These are phyloP conservation scores for Xylariaceae sp. DNA, from an alignment of 2,329 filamentous ascomycete species.

Conservation along the genomic window DNA sequence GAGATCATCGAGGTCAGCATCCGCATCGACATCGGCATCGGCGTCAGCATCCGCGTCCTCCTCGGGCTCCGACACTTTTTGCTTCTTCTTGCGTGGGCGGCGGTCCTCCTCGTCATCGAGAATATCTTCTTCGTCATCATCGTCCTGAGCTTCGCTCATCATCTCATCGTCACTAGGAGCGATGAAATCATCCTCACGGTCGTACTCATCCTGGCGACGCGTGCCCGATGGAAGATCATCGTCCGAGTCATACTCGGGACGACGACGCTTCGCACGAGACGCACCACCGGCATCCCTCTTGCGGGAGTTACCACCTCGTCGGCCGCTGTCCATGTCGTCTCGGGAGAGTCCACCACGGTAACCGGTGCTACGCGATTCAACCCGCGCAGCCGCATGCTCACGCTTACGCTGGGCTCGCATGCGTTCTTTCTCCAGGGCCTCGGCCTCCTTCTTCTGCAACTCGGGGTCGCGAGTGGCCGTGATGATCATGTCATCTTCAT, in stretches of 20 bases:
- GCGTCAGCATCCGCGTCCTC: constrained; percentile 48
- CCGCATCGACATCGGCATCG: constrained; percentile 52
- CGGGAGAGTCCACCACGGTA: constrained; percentile 57
- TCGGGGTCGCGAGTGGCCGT: constrained; percentile 69
- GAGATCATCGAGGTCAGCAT: constrained; percentile 50
- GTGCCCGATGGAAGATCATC: constrained; percentile 61
- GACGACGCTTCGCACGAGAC: constrained; percentile 48
- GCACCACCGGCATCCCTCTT: constrained; percentile 50
- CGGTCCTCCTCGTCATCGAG: constrained; percentile 43
- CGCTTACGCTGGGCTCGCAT: constrained; percentile 59
- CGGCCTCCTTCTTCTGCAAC: constrained; percentile 66
- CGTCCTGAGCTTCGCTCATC: constrained; percentile 49
- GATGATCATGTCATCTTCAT: constrained; percentile 60
- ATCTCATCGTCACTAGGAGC: constrained; percentile 68
- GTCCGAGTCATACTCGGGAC: constrained; percentile 69
- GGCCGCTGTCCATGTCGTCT: constrained; percentile 62
- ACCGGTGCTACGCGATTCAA: constrained; percentile 52
- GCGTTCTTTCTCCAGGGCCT: constrained; percentile 68
- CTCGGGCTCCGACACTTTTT: constrained; percentile 45
- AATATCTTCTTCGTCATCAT: constrained; percentile 57
- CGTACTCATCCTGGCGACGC: constrained; percentile 67
- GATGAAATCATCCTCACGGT: constrained; percentile 74
- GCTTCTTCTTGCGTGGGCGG: constrained; percentile 43
- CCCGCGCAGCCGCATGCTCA: constrained; percentile 61
- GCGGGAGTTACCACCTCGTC: constrained; percentile 43